A percentile compares a stretch with the other conserved stretches of the same genome.
phyloP scores from a whole-genome alignment of 106 monocot genomes.

The Apostasia shenzhenica region DNA sequence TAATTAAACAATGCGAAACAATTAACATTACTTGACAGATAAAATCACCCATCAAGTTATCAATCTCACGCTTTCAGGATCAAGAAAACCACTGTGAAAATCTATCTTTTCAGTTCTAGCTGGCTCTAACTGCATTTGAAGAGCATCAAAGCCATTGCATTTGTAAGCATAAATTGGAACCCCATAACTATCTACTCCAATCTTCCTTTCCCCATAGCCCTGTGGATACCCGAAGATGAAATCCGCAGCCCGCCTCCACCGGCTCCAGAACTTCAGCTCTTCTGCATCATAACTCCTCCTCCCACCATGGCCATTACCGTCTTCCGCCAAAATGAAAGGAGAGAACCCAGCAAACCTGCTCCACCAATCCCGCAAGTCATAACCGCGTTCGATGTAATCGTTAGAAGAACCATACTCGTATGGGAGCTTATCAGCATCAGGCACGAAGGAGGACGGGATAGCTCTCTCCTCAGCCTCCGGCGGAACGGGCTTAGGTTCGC shows the following conservation, averaged over 20 bases:
- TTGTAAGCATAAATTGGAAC: conserved; percentile 61
- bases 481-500: not conserved
- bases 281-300: conserved; percentile 1
- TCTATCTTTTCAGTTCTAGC: conserved; percentile 18
- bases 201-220: conserved; percentile 51
- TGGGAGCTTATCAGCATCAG: not conserved
- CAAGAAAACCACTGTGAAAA: conserved; percentile 2
- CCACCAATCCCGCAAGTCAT: not conserved
- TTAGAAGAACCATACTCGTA: conserved; percentile 3
- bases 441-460: not conserved
- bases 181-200: conserved; percentile 44
- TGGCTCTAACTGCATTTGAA: conserved; percentile 32
- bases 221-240: conserved; percentile 72
- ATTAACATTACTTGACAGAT: not conserved
- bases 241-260: conserved; percentile 41
- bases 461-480: not conserved
- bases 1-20: not conserved
- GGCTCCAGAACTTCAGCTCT: conserved; percentile 32
- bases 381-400: conserved; percentile 8
- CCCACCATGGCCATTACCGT: not conserved
- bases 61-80: not conserved
- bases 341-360: conserved; percentile 18
- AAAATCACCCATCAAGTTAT: not conserved
- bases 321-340: conserved; percentile 2
- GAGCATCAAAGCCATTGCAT: conserved; percentile 11